Conservation (phyloP, 345 rosid species). For the Dovyalis caffra region DNA sequence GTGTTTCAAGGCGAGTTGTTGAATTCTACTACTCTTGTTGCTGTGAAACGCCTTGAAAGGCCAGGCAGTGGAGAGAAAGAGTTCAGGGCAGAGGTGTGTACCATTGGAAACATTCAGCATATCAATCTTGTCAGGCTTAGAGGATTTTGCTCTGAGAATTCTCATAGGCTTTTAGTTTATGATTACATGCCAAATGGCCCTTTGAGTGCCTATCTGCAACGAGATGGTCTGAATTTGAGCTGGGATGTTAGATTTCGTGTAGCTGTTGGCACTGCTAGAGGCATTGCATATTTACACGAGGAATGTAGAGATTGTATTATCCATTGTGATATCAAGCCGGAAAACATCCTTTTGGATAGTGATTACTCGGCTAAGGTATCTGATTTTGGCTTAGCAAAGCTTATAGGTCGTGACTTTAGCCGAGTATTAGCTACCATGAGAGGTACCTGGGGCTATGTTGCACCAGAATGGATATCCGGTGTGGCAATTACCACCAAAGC, state of each 20-base stretch:
- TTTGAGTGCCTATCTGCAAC: constrained; percentile 19
- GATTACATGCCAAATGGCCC: constrained; percentile 35
- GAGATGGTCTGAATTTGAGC: constrained; percentile 23
- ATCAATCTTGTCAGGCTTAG: constrained; percentile 31
- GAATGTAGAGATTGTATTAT: constrained; percentile 33
- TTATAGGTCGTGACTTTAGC: constrained; percentile 28
- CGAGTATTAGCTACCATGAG: constrained; percentile 29
- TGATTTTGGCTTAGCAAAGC: constrained; percentile 30
- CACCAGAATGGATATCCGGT: constrained; percentile 37
- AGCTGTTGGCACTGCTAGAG: constrained; percentile 29
- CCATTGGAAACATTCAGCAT: constrained; percentile 33
- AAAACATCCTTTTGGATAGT: constrained; percentile 29
- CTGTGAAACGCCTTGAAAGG: constrained; percentile 34
- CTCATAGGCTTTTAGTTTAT: constrained; percentile 30
- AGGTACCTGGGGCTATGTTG: constrained; percentile 34
- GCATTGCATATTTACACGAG: constrained; percentile 31
- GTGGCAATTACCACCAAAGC: constrained; percentile 34
- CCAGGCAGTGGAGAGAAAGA: constrained; percentile 29
- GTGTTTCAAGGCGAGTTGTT: constrained; percentile 24
- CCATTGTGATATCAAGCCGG: constrained; percentile 37
- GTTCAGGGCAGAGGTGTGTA: constrained; percentile 32
- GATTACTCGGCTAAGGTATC: constrained; percentile 28
- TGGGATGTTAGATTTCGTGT: constrained; percentile 29
- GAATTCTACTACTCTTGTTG: constrained; percentile 24
- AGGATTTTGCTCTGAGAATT: constrained; percentile 30